Percentiles rank a stretch among this genome's conserved stretches.
phyloP scores from a whole-genome alignment of 768 basidiomycete species.

The Tricholoma bakamatsutake region DNA sequence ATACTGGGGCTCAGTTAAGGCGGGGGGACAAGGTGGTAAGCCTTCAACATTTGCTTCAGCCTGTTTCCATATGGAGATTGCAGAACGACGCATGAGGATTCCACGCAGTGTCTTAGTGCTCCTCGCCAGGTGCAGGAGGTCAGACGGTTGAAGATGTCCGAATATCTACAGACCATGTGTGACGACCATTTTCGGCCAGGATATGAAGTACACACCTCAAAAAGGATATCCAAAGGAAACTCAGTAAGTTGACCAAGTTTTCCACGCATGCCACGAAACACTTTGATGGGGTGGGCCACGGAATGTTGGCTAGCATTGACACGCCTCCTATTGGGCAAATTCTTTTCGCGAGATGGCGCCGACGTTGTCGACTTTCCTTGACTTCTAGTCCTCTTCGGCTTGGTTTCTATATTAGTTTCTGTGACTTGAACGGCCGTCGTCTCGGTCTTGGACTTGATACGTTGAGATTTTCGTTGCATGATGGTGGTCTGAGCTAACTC shows the following conservation, averaged over 20 bases:
- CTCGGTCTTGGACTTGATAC: background rate
- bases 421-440: too few relatives aligned
- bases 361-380: background rate
- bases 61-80: background rate
- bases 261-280: too few relatives aligned
- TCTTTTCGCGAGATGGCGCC: background rate
- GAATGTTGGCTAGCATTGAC: background rate
- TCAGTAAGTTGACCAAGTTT: background rate
- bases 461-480: background rate
- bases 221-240: background rate
- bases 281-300: background rate
- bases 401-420: background rate
- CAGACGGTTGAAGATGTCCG: background rate
- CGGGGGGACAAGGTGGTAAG: background rate
- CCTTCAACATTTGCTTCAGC: background rate
- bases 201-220: background rate
- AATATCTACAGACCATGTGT: background rate
- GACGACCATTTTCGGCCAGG: background rate
- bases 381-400: background rate
- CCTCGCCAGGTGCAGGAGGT: background rate
- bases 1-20: background rate
- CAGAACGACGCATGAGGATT: slow-evolving; percentile 1
- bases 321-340: background rate
- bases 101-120: background rate
- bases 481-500: background rate